These are phyloP conservation scores for Diutina neorugosa DNA, from an alignment of 1,139 yeast species.

Conservation along the genomic window DNA sequence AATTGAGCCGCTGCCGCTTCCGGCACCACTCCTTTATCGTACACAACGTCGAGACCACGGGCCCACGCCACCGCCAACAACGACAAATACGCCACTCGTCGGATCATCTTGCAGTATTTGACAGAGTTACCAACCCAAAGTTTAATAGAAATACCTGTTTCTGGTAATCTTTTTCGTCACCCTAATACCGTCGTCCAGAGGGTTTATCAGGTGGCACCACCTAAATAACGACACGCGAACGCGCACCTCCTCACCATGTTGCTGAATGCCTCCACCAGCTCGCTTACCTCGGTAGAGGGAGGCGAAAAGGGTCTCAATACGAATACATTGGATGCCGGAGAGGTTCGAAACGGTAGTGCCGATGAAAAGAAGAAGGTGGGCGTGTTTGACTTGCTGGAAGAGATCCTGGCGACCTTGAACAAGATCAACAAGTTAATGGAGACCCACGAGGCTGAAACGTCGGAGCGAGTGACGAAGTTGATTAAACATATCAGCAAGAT, in stretches of 20 bases:
- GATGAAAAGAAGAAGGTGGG: neutral
- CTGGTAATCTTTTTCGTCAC: no score
- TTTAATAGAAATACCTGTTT: neutral
- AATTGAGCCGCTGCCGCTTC: neutral
- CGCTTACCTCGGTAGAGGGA: conserved; percentile 1
- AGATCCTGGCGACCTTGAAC: neutral
- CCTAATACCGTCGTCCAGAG: neutral
- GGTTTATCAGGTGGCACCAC: neutral
- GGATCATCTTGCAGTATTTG: neutral
- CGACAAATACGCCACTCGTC: neutral
- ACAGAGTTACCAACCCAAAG: neutral
- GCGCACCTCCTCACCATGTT: neutral
- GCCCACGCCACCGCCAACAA: neutral
- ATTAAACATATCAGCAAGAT: neutral
- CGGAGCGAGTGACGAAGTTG: conserved; percentile 2
- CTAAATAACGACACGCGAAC: neutral
- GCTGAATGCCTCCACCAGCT: neutral
- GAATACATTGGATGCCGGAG: neutral
- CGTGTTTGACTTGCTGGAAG: neutral
- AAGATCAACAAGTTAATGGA: conserved; percentile 1
- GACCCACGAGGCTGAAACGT: neutral
- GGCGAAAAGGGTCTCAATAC: conserved; percentile 1
- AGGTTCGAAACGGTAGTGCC: neutral
- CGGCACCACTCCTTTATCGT: neutral
- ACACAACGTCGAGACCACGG: neutral